Percentiles rank a stretch among this genome's conserved stretches.
Conservation (phyloP, 345 rosid species). For the Nasturtium officinale region DNA sequence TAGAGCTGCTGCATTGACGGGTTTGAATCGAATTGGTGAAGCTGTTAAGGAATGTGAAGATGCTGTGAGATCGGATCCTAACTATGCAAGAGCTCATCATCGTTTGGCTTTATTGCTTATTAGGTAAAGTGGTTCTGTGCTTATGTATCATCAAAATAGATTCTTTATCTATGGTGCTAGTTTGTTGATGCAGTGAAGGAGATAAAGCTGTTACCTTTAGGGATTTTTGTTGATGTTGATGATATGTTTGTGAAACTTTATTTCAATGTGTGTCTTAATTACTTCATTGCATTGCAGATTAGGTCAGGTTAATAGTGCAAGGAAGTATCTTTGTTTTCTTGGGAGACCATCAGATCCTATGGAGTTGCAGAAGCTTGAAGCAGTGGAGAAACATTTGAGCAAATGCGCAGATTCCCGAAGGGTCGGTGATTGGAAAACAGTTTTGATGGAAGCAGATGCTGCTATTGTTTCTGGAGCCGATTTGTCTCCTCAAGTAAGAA, state of each 20-base stretch:
- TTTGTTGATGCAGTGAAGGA: slow-evolving; percentile 1
- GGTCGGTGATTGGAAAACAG: slow-evolving; percentile 70
- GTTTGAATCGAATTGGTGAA: slow-evolving; percentile 63
- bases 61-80: slow-evolving; percentile 84
- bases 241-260: slow-evolving; percentile 2
- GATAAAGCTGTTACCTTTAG: background rate
- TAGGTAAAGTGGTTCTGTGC: slow-evolving; percentile 50
- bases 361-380: slow-evolving; percentile 75
- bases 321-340: slow-evolving; percentile 56
- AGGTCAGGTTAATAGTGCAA: slow-evolving; percentile 80
- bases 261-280: slow-evolving; percentile 10
- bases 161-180: background rate
- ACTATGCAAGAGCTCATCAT: slow-evolving; percentile 85
- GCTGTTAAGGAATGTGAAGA: slow-evolving; percentile 88
- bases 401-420: slow-evolving; percentile 76
- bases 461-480: slow-evolving; percentile 89
- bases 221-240: background rate
- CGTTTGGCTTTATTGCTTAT: slow-evolving; percentile 73
- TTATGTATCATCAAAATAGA: too few relatives aligned
- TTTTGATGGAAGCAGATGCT: slow-evolving; percentile 72
- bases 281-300: slow-evolving; percentile 57
- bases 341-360: slow-evolving; percentile 63
- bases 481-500: slow-evolving; percentile 70
- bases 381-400: slow-evolving; percentile 70
- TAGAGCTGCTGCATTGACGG: slow-evolving; percentile 84